Evolutionary conservation across 2,329 filamentous ascomycete genomes (phyloP).

Genomic region (Dothistroma septosporum): DNA sequence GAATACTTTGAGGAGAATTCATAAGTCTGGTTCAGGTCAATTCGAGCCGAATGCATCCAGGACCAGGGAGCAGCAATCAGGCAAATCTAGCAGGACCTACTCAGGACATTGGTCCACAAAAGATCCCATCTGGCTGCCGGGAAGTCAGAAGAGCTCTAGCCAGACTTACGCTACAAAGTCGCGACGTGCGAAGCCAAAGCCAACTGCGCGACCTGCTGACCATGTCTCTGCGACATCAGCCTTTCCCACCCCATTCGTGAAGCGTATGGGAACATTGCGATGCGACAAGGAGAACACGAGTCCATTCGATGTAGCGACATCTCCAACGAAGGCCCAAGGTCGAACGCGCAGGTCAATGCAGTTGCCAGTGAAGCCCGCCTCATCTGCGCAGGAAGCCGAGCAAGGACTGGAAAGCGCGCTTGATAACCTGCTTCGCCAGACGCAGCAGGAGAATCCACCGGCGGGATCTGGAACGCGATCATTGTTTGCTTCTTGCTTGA

Average conservation of each 20-base stretch:
- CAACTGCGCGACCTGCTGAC: not conserved
- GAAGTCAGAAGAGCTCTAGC: conserved; percentile 4
- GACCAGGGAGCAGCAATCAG: not conserved
- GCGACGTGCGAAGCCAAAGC: conserved; percentile 1
- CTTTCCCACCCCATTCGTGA: conserved; percentile 20
- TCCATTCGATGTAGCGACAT: not conserved
- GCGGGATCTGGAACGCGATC: conserved; percentile 36
- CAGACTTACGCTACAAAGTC: conserved; percentile 15
- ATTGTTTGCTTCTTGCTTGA: conserved; percentile 38
- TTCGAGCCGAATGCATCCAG: not conserved
- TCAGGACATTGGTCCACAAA: conserved; percentile 14
- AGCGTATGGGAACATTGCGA: conserved; percentile 2
- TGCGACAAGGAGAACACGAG: not conserved
- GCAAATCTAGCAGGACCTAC: not conserved
- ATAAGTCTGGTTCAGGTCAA: conserved; percentile 3
- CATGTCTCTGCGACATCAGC: not conserved
- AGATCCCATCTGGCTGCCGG: conserved; percentile 20
- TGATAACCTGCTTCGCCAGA: not conserved
- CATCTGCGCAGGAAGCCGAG: conserved; percentile 5
- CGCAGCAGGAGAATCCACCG: not conserved
- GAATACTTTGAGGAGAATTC: conserved; percentile 13
- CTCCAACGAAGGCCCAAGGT: not conserved
- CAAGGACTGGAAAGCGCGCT: conserved; percentile 1
- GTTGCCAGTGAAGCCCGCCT: conserved; percentile 9
- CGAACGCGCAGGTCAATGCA: not conserved